Conservation (phyloP, 164 flowering plant species). For the Tetracentron sinense region DNA sequence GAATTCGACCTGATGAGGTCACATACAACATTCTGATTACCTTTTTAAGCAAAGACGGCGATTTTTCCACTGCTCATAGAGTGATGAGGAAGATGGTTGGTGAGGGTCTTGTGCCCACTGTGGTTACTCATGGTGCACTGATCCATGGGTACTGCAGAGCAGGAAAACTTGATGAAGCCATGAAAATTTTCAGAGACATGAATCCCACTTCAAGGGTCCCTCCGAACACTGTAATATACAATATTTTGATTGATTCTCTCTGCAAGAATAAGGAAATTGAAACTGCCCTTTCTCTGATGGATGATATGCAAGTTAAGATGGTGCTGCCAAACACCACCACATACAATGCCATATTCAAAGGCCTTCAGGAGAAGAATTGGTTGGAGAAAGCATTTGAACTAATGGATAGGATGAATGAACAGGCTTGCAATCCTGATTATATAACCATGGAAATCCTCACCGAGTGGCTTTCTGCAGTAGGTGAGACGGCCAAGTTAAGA, state of each 20-base stretch:
- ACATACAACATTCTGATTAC: constrained; percentile 78
- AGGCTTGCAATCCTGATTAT: constrained; percentile 70
- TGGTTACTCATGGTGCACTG: constrained; percentile 72
- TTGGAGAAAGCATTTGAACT: constrained; percentile 51
- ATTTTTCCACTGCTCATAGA: constrained; percentile 37
- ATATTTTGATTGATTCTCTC: constrained; percentile 54
- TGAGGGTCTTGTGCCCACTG: constrained; percentile 50
- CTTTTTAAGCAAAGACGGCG: constrained; percentile 47
- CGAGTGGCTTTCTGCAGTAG: constrained; percentile 73
- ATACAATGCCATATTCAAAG: constrained; percentile 71
- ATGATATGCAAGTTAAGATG: constrained; percentile 56
- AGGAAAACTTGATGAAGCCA: constrained; percentile 52
- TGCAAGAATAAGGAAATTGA: constrained; percentile 52
- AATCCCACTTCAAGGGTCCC: constrained; percentile 31
- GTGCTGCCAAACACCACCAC: constrained; percentile 50
- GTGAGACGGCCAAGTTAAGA: constrained; percentile 46
- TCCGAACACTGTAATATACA: constrained; percentile 78
- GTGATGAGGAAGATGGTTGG: constrained; percentile 48
- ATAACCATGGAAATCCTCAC: constrained; percentile 71
- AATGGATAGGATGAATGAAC: constrained; percentile 73
- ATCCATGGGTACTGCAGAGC: constrained; percentile 56
- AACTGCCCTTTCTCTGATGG: constrained; percentile 55
- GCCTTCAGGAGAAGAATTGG: constrained; percentile 46
- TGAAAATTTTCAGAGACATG: constrained; percentile 60
- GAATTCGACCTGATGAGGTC: constrained; percentile 47